Percentiles rank a stretch among this genome's conserved stretches.
Evolutionary conservation across 331 rosid species (phyloP).

Genomic region (Phaseolus coccineus): DNA sequence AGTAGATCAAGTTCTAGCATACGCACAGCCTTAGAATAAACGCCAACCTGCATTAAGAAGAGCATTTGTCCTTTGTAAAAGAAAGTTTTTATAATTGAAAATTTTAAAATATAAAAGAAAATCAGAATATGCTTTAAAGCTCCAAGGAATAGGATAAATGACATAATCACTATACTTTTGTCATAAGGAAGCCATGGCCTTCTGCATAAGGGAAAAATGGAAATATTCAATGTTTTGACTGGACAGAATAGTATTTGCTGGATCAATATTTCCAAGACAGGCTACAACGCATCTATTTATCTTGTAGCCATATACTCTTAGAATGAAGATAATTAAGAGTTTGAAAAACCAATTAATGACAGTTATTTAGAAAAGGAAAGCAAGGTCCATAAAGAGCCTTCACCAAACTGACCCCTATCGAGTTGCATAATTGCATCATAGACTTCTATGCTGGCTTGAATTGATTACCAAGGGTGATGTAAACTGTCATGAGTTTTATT

Average conservation of each 20-base stretch:
- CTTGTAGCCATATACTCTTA: not conserved
- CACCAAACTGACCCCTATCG: not conserved
- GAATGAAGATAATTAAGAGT: not conserved
- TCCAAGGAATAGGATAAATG: slow-evolving; percentile 19
- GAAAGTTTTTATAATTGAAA: not conserved
- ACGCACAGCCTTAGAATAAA: slow-evolving; percentile 63
- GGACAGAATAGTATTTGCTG: slow-evolving; percentile 5
- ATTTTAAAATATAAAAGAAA: slow-evolving; percentile 6
- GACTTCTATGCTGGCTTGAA: not conserved
- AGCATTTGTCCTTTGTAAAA: not conserved
- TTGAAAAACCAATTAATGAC: not conserved
- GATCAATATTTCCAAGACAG: not conserved
- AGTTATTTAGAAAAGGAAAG: not conserved
- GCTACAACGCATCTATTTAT: not conserved
- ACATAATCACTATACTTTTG: not conserved
- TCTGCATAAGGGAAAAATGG: not conserved
- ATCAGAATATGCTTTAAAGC: slow-evolving; percentile 2
- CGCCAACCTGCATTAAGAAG: slow-evolving; percentile 66
- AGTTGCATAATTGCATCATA: slow-evolving; percentile 11
- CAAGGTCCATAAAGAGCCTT: not conserved
- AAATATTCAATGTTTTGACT: not conserved
- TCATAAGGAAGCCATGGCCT: slow-evolving; percentile 15
- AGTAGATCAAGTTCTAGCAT: slow-evolving; percentile 82
- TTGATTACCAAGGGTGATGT: not conserved
- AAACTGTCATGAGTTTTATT: not conserved